These are phyloP conservation scores for Coprinopsis strossmayeri DNA, from an alignment of 768 basidiomycete species.

Conservation along the genomic window DNA sequence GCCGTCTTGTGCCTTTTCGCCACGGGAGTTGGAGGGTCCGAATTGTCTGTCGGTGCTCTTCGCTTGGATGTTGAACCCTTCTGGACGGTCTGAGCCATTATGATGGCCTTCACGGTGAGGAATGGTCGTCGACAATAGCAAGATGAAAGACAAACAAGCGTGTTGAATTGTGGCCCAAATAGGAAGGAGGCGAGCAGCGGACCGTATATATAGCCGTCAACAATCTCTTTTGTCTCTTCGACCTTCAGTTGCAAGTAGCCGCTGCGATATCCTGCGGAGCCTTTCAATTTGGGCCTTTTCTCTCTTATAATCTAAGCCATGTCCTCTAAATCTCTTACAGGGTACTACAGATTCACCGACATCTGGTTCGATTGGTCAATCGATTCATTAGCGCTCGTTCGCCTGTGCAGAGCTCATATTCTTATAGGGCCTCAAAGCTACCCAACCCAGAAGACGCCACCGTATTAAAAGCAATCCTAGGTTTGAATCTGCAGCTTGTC, in stretches of 20 bases:
- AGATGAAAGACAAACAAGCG: neutral
- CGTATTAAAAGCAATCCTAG: conserved; percentile 63
- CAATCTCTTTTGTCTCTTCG: neutral
- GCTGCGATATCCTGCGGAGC: conserved; percentile 8
- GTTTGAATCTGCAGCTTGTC: conserved; percentile 20
- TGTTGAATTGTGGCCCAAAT: conserved; percentile 9
- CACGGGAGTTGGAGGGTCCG: conserved; percentile 41
- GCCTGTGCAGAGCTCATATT: conserved; percentile 7
- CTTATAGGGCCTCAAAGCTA: conserved; percentile 44
- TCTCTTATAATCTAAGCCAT: neutral
- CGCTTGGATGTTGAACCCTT: conserved; percentile 40
- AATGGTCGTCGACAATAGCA: conserved; percentile 6
- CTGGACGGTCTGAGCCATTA: conserved; percentile 70
- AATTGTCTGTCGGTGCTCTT: conserved; percentile 35
- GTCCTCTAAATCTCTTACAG: conserved; percentile 30
- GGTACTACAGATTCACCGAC: conserved; percentile 82
- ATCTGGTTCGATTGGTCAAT: conserved; percentile 75
- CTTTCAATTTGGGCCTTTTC: conserved; percentile 3
- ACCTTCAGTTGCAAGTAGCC: conserved; percentile 7
- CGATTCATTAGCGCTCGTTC: neutral
- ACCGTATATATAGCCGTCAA: conserved; percentile 1
- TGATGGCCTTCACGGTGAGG: conserved; percentile 1
- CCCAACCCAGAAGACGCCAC: conserved; percentile 52
- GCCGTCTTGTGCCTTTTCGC: conserved; percentile 43
- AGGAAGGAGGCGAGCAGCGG: neutral